phyloP scores from a whole-genome alignment of 768 basidiomycete species.

The Sarcomyxa edulis region DNA sequence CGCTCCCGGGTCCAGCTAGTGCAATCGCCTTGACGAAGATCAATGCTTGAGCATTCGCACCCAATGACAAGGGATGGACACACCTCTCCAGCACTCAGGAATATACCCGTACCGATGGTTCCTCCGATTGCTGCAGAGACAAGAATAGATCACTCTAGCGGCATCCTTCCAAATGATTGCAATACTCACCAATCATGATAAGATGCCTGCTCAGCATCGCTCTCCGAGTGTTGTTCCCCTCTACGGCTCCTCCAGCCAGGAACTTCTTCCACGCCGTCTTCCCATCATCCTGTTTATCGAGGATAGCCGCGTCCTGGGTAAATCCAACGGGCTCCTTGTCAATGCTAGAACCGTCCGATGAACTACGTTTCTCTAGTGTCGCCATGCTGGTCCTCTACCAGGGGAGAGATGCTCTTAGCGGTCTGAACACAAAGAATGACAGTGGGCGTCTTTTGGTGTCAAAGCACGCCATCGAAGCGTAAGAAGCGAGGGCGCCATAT shows the following conservation, averaged over 20 bases:
- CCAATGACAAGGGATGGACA: slow-evolving; percentile 8
- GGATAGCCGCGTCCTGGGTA: too few relatives aligned
- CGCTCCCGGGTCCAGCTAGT: slow-evolving; percentile 54
- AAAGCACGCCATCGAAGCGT: too few relatives aligned
- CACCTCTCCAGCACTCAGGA: slow-evolving; percentile 54
- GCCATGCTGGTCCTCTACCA: too few relatives aligned
- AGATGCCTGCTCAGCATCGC: slow-evolving; percentile 25
- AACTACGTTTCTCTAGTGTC: too few relatives aligned
- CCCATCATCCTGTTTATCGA: too few relatives aligned
- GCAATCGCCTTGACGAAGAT: slow-evolving; percentile 37
- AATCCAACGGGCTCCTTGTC: too few relatives aligned
- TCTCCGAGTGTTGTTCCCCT: slow-evolving; percentile 19
- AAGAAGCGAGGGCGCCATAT: too few relatives aligned
- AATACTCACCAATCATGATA: slow-evolving; percentile 25
- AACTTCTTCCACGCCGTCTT: too few relatives aligned
- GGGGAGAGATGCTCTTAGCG: too few relatives aligned
- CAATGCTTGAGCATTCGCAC: not conserved
- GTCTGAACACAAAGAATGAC: too few relatives aligned
- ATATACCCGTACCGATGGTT: slow-evolving; percentile 58
- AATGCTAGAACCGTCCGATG: too few relatives aligned
- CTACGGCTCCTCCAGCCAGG: slow-evolving; percentile 11
- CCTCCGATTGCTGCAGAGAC: slow-evolving; percentile 42
- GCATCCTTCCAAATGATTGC: not conserved
- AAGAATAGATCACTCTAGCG: not conserved
- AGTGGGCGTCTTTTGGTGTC: too few relatives aligned